These are phyloP conservation scores for Geum urbanum DNA, from an alignment of 306 rosid species.

Conservation along the genomic window DNA sequence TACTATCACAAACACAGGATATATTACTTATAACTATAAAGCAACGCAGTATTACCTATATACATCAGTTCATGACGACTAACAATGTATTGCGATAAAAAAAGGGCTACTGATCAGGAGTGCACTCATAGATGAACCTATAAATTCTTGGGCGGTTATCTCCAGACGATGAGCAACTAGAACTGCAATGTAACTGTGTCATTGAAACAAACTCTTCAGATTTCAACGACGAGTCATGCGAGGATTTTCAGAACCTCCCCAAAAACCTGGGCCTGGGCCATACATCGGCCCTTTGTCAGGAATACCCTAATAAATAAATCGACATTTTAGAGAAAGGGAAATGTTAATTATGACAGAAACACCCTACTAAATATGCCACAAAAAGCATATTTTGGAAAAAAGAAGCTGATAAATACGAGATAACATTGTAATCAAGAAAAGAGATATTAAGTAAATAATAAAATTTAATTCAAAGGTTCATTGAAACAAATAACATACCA, in stretches of 20 bases:
- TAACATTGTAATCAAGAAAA: conserved; percentile 2
- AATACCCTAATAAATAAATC: conserved; percentile 45
- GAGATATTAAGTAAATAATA: not conserved
- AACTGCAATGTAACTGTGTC: conserved; percentile 26
- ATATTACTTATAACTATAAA: conserved; percentile 16
- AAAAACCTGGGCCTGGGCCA: conserved; percentile 53
- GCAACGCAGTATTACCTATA: conserved; percentile 35
- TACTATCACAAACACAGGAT: conserved; percentile 11
- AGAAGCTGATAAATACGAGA: not conserved
- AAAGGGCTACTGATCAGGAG: conserved; percentile 33
- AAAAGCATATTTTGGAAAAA: not conserved
- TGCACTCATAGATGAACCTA: conserved; percentile 45
- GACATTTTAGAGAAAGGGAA: conserved; percentile 5
- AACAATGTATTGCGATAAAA: conserved; percentile 38
- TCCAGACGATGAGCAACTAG: conserved; percentile 30
- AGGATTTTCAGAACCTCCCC: conserved; percentile 69
- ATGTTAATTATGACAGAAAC: not conserved
- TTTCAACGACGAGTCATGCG: conserved; percentile 63
- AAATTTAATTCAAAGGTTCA: not conserved
- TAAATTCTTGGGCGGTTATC: conserved; percentile 29
- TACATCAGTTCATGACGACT: conserved; percentile 36
- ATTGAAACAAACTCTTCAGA: conserved; percentile 26
- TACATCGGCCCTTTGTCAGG: conserved; percentile 55
- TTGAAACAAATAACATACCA: conserved; percentile 40
- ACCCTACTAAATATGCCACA: conserved; percentile 26